These are phyloP conservation scores for Conticribra guillardii DNA, from an alignment of 108 stramenopile genomes.

Conservation along the genomic window DNA sequence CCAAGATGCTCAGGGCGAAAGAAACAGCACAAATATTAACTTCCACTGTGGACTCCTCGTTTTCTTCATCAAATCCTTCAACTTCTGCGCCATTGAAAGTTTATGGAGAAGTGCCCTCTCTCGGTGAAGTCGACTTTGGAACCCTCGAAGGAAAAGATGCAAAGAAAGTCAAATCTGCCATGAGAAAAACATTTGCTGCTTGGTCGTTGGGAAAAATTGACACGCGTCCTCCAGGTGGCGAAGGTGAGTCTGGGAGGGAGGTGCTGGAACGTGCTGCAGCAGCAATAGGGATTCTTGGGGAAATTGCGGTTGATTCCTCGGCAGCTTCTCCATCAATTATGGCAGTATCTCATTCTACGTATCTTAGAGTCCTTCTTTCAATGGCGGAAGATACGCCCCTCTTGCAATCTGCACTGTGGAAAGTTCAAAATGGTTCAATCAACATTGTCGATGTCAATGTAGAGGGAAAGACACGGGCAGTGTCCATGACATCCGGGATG, in stretches of 20 bases:
- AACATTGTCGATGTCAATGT: constrained; percentile 72
- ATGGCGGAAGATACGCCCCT: constrained; percentile 60
- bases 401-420: constrained; percentile 52
- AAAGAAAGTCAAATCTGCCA: constrained; percentile 43
- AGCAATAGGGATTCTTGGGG: constrained; percentile 40
- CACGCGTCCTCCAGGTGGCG: constrained; percentile 58
- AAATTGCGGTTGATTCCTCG: constrained; percentile 31
- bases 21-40: constrained; percentile 64
- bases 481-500: constrained; percentile 42
- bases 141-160: constrained; percentile 65
- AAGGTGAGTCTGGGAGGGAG: constrained; percentile 78
- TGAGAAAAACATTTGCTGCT: constrained; percentile 60
- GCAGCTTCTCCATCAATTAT: constrained; percentile 23
- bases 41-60: constrained; percentile 9
- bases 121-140: constrained; percentile 84
- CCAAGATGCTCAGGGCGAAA: constrained; percentile 56
- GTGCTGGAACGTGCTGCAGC: constrained; percentile 39
- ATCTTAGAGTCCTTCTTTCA: constrained; percentile 62
- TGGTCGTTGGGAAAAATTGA: constrained; percentile 76
- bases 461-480: constrained; percentile 23
- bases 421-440: constrained; percentile 65
- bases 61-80: background rate
- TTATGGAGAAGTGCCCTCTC: constrained; percentile 33
- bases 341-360: constrained; percentile 77
- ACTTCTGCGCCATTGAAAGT: constrained; percentile 9